Evolutionary conservation across 208 protist genomes (phyloP).

Genomic region (Trypanosoma scelopori): DNA sequence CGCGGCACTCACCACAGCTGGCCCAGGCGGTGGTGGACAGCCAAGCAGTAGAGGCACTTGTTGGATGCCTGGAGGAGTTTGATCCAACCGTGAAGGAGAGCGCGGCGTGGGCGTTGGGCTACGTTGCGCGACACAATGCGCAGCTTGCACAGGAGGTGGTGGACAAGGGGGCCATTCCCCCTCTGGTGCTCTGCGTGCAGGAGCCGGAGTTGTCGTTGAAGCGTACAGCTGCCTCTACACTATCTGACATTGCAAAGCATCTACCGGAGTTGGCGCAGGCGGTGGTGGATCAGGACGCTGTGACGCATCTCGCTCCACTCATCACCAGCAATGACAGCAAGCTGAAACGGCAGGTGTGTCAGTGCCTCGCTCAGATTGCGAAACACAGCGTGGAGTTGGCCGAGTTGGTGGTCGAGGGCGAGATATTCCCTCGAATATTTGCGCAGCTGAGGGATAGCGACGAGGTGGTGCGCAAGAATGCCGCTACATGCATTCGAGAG

Average conservation of each 20-base stretch:
- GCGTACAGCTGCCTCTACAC: constrained; percentile 94
- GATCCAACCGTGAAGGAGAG: constrained; percentile 98
- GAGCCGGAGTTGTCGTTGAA: constrained; percentile 98
- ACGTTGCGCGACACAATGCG: constrained; percentile 96
- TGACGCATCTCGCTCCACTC: constrained; percentile 97
- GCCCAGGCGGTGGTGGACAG: constrained; percentile 97
- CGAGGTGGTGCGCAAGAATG: constrained; percentile 95
- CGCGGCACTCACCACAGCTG: constrained; percentile 95
- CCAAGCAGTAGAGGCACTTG: constrained; percentile 95
- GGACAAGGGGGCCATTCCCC: constrained; percentile 95
- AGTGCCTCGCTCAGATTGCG: constrained; percentile 96
- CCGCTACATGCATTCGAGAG: constrained; percentile 96
- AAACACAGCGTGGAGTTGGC: constrained; percentile 98
- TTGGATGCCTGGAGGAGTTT: constrained; percentile 97
- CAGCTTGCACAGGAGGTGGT: constrained; percentile 95
- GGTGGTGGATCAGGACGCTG: constrained; percentile 95
- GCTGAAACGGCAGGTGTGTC: constrained; percentile 95
- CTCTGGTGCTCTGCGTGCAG: constrained; percentile 97
- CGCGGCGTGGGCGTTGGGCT: constrained; percentile 97
- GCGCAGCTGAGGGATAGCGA: constrained; percentile 96
- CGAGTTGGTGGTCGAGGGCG: constrained; percentile 98
- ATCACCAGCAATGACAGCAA: constrained; percentile 94
- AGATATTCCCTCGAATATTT: constrained; percentile 98
- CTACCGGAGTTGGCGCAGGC: constrained; percentile 95
- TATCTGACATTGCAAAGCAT: constrained; percentile 96